These are phyloP conservation scores for Scalesia atractyloides DNA, from an alignment of 129 eudicot species.

Conservation along the genomic window DNA sequence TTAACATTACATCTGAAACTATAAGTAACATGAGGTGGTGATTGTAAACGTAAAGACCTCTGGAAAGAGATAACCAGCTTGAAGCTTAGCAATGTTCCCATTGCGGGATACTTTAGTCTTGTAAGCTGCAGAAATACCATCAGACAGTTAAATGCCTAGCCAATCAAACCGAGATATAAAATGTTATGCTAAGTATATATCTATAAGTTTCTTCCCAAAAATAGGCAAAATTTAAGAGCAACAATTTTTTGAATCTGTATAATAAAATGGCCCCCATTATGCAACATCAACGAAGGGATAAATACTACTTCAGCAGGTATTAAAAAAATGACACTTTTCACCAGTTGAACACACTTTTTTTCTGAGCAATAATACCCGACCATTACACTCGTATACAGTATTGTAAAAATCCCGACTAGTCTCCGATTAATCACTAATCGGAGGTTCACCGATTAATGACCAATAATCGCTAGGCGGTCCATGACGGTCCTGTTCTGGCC, in stretches of 20 bases:
- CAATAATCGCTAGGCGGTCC: too few species aligned
- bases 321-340: not conserved
- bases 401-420: too few species aligned
- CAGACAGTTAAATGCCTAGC: not conserved
- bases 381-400: too few species aligned
- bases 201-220: not conserved
- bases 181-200: not conserved
- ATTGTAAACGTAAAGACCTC: conserved; percentile 55
- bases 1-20: conserved; percentile 13
- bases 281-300: not conserved
- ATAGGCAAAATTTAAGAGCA: not conserved
- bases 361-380: not conserved
- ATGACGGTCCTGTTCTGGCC: too few species aligned
- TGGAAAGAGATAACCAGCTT: conserved; percentile 95
- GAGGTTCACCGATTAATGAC: too few species aligned
- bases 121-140: conserved; percentile 51
- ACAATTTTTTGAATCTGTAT: not conserved
- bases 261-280: not conserved
- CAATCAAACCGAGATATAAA: not conserved
- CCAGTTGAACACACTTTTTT: not conserved
- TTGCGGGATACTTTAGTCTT: conserved; percentile 81
- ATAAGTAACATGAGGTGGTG: conserved; percentile 16
- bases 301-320: not conserved
- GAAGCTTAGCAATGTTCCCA: conserved; percentile 78
- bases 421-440: too few species aligned